Conservation (phyloP, 83 land plant species). For the Diphasiastrum complanatum region DNA sequence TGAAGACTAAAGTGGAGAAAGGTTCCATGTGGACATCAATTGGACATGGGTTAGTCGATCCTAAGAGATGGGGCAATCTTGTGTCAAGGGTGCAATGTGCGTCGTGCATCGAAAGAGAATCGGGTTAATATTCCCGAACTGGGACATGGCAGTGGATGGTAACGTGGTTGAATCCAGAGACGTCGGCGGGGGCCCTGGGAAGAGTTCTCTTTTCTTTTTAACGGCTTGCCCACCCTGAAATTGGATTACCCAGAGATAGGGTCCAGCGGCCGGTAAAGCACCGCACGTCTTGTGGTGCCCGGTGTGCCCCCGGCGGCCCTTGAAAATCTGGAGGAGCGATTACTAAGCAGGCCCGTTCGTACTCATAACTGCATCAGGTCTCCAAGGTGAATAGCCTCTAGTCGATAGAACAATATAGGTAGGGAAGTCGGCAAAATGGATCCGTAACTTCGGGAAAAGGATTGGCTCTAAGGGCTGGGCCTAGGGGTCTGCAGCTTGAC, state of each 20-base stretch:
- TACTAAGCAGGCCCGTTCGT: slow-evolving; percentile 17
- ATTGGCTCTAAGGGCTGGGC: slow-evolving; percentile 18
- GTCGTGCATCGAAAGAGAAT: slow-evolving; percentile 9
- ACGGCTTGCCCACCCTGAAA: too few species aligned
- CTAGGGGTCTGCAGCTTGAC: slow-evolving; percentile 13
- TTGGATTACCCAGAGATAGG: slow-evolving; percentile 32
- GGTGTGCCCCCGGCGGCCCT: too few species aligned
- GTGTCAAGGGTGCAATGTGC: slow-evolving; percentile 10
- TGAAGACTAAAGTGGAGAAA: too few species aligned
- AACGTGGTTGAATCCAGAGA: slow-evolving; percentile 16
- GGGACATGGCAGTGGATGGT: slow-evolving; percentile 19
- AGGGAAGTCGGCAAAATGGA: slow-evolving; percentile 2
- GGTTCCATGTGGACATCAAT: too few species aligned
- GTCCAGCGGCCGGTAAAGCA: slow-evolving; percentile 22
- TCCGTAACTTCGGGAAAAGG: too few species aligned
- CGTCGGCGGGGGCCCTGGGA: slow-evolving; percentile 19
- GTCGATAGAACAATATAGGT: slow-evolving; percentile 1
- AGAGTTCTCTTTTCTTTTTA: too few species aligned
- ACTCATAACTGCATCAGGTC: slow-evolving; percentile 4
- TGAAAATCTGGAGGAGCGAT: slow-evolving; percentile 18
- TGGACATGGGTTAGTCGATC: too few species aligned
- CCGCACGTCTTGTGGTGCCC: slow-evolving; percentile 23
- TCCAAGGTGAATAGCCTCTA: too few species aligned
- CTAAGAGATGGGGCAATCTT: slow-evolving; percentile 21
- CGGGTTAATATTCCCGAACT: too few species aligned